A percentile compares a stretch with the other conserved stretches of the same genome.
Evolutionary conservation across 2,329 filamentous ascomycete genomes (phyloP).

Genomic region (Colletotrichum liriopes): DNA sequence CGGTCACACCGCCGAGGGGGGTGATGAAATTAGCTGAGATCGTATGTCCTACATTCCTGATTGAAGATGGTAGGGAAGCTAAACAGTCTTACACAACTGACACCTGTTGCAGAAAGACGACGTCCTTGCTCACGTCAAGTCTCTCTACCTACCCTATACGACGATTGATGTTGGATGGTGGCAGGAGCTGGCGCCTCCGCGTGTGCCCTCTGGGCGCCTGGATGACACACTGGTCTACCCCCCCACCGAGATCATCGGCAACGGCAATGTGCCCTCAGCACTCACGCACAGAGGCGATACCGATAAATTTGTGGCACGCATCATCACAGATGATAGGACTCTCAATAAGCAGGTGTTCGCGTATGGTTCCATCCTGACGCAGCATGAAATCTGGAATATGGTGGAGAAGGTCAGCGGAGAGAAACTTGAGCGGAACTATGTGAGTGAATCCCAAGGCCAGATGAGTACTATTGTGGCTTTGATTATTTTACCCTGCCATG

Average conservation of each 20-base stretch:
- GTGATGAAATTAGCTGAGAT: constrained; percentile 46
- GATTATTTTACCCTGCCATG: too few species aligned
- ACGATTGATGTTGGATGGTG: constrained; percentile 72
- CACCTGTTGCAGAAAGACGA: constrained; percentile 59
- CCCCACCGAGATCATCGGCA: constrained; percentile 57
- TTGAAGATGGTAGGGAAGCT: too few species aligned
- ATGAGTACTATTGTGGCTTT: too few species aligned
- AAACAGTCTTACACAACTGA: too few species aligned
- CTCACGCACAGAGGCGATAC: constrained; percentile 67
- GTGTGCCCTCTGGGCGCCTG: constrained; percentile 50
- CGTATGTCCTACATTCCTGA: too few species aligned
- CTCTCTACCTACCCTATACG: constrained; percentile 66
- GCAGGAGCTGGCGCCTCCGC: constrained; percentile 62
- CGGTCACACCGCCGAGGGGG: constrained; percentile 55
- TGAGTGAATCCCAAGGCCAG: too few species aligned
- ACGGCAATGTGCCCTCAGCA: constrained; percentile 60
- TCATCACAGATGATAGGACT: constrained; percentile 67
- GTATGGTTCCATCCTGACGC: constrained; percentile 61
- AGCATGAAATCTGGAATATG: constrained; percentile 61
- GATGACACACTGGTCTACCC: constrained; percentile 57
- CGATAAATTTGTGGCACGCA: constrained; percentile 64
- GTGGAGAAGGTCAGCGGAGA: constrained; percentile 66
- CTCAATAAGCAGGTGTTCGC: constrained; percentile 67
- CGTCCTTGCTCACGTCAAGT: constrained; percentile 64
- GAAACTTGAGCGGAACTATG: constrained; percentile 56